phyloP scores from a whole-genome alignment of 2,329 filamentous ascomycete species.

The Hirsutella thompsonii region DNA sequence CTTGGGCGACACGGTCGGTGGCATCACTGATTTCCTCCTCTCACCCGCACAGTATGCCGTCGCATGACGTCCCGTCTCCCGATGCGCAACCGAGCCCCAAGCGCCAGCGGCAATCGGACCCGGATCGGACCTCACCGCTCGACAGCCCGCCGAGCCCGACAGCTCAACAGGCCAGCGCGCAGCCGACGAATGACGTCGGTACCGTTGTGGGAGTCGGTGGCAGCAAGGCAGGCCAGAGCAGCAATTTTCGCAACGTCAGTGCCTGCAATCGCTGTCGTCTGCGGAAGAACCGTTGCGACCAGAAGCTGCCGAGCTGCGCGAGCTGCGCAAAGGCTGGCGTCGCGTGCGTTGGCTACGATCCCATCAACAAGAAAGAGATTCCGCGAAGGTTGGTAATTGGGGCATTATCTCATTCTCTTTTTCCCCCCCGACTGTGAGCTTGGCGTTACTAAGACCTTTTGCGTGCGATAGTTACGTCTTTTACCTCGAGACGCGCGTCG shows the following conservation, averaged over 20 bases:
- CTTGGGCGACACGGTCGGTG: too few relatives aligned
- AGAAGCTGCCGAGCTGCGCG: slow-evolving; percentile 78
- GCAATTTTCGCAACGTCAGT: slow-evolving; percentile 74
- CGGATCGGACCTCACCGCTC: slow-evolving; percentile 30
- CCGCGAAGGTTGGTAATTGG: slow-evolving; percentile 56
- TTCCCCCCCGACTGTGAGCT: neutral
- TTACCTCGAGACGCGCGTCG: slow-evolving; percentile 79
- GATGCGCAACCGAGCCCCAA: slow-evolving; percentile 37
- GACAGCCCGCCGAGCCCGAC: slow-evolving; percentile 13
- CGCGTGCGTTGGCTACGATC: slow-evolving; percentile 88
- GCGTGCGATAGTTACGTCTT: slow-evolving; percentile 95
- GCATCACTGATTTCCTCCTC: too few relatives aligned
- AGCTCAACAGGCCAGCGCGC: slow-evolving; percentile 16
- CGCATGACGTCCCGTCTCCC: slow-evolving; percentile 39
- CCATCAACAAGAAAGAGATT: slow-evolving; percentile 91
- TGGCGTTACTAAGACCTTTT: too few relatives aligned
- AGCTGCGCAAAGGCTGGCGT: slow-evolving; percentile 89
- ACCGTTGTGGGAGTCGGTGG: too few relatives aligned
- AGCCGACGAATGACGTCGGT: too few relatives aligned
- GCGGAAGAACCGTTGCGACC: slow-evolving; percentile 91
- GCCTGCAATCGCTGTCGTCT: slow-evolving; percentile 88
- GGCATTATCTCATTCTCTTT: slow-evolving; percentile 6
- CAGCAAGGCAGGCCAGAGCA: slow-evolving; percentile 42
- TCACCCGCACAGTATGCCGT: slow-evolving; percentile 16
- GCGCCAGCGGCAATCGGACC: slow-evolving; percentile 38